A percentile compares a stretch with the other conserved stretches of the same genome.
phyloP scores from a whole-genome alignment of 78 protist genomes.

The Emiliania huxleyi region DNA sequence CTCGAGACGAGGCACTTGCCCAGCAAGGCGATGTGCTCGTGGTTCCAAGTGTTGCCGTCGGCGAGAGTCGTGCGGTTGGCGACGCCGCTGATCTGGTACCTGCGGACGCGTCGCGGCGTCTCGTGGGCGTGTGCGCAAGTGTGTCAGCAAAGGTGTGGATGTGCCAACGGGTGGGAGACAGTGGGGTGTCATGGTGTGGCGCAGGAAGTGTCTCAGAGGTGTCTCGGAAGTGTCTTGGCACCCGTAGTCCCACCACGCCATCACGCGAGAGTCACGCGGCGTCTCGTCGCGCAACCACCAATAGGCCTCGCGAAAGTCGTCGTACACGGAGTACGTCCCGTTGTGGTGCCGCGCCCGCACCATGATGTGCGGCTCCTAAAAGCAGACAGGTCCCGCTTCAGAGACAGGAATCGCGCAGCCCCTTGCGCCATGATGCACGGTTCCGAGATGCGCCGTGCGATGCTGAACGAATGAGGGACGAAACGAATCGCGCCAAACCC shows the following conservation, averaged over 20 bases:
- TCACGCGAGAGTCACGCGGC: constrained; percentile 48
- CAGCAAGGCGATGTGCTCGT: constrained; percentile 44
- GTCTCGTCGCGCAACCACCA: constrained; percentile 62
- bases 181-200: background rate
- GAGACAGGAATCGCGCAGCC: no score
- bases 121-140: no score
- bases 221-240: no score
- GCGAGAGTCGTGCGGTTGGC: constrained; percentile 55
- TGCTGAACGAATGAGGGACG: background rate
- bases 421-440: background rate
- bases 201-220: no score
- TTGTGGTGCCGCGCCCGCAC: background rate
- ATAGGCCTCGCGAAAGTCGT: constrained; percentile 43
- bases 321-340: background rate
- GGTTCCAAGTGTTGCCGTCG: constrained; percentile 57
- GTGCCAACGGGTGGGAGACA: no score
- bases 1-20: constrained; percentile 2
- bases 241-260: constrained; percentile 71
- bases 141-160: no score
- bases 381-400: no score
- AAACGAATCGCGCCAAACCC: background rate
- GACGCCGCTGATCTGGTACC: constrained; percentile 58
- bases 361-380: constrained; percentile 3
- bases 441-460: background rate
- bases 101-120: no score